phyloP scores from a whole-genome alignment of 371 early-diverging fungal genomes.

The Mucor racemosus region DNA sequence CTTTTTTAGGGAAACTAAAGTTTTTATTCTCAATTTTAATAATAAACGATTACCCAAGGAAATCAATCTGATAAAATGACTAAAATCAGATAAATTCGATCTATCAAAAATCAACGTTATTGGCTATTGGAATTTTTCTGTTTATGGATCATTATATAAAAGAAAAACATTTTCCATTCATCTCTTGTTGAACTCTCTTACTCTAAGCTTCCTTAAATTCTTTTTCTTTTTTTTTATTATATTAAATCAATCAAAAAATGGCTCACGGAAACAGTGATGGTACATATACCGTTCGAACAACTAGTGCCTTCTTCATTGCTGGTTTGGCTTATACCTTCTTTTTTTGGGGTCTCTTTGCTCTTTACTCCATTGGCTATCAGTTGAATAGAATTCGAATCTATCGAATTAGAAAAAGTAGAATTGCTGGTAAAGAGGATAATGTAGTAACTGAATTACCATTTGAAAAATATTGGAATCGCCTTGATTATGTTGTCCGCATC shows the following conservation, averaged over 20 bases:
- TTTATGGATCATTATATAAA: slow-evolving; percentile 10
- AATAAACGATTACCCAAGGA: neutral
- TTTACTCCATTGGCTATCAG: slow-evolving; percentile 46
- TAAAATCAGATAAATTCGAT: slow-evolving; percentile 9
- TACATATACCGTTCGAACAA: slow-evolving; percentile 7
- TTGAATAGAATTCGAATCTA: slow-evolving; percentile 32
- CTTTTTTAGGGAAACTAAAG: slow-evolving; percentile 1
- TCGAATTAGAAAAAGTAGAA: slow-evolving; percentile 29
- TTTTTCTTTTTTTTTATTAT: neutral
- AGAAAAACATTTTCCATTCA: neutral
- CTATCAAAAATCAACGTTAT: slow-evolving; percentile 9
- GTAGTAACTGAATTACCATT: slow-evolving; percentile 16
- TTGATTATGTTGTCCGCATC: slow-evolving; percentile 32
- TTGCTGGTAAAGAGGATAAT: slow-evolving; percentile 20
- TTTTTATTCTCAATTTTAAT: neutral
- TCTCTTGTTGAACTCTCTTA: neutral
- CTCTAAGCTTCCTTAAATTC: neutral
- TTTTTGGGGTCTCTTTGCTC: slow-evolving; percentile 44
- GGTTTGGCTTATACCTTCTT: slow-evolving; percentile 42
- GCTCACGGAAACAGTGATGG: neutral
- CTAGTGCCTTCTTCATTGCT: slow-evolving; percentile 22
- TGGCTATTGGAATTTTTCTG: neutral
- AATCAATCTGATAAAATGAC: slow-evolving; percentile 15
- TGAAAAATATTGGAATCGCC: slow-evolving; percentile 14
- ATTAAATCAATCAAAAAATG: slow-evolving; percentile 7